Conservation (phyloP, 805 yeast genomes). For the Candida tallmaniae region DNA sequence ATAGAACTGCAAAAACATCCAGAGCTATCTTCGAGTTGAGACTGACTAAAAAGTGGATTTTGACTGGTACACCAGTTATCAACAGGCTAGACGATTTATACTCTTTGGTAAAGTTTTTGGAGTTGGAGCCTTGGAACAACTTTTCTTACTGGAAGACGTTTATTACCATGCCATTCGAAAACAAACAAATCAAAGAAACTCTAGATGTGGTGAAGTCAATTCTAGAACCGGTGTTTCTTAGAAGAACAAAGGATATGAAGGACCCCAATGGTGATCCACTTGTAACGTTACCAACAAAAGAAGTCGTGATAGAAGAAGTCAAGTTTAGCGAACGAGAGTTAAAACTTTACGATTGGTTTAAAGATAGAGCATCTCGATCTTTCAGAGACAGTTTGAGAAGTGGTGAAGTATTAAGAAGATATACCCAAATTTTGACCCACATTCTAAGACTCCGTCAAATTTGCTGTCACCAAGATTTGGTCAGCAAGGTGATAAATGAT, state of each 20-base stretch:
- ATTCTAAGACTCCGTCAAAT: constrained; percentile 80
- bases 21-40: constrained; percentile 66
- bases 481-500: constrained; percentile 51
- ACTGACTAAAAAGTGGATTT: constrained; percentile 70
- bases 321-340: constrained; percentile 64
- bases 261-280: constrained; percentile 67
- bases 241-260: constrained; percentile 85
- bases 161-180: constrained; percentile 78
- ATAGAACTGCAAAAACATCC: constrained; percentile 72
- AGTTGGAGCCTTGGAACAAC: constrained; percentile 87
- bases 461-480: constrained; percentile 77
- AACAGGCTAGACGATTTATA: constrained; percentile 84
- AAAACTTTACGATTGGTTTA: constrained; percentile 62
- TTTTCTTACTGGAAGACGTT: constrained; percentile 84
- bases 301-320: constrained; percentile 63
- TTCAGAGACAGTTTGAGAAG: constrained; percentile 54
- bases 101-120: constrained; percentile 67
- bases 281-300: constrained; percentile 74
- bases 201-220: constrained; percentile 81
- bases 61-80: constrained; percentile 92
- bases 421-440: constrained; percentile 77
- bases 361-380: constrained; percentile 59
- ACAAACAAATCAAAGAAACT: constrained; percentile 64
- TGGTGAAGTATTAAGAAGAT: constrained; percentile 68
- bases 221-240: constrained; percentile 72